These are phyloP conservation scores for Pythium brachiatum DNA, from an alignment of 352 stramenopile species.

Conservation along the genomic window DNA sequence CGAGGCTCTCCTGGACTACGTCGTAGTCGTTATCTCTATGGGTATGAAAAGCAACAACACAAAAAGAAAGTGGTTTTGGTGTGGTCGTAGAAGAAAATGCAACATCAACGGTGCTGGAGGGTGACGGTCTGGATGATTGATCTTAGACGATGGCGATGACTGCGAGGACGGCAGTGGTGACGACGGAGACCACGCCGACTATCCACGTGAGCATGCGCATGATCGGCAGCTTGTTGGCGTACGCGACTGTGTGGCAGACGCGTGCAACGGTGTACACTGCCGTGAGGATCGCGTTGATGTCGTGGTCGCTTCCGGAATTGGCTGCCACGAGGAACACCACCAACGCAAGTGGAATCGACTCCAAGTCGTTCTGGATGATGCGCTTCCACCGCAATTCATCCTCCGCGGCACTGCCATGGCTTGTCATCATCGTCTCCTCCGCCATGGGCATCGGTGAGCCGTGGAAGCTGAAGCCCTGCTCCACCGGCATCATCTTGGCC, in stretches of 20 bases:
- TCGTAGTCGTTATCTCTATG: no score
- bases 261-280: slow-evolving; percentile 29
- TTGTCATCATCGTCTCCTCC: not conserved
- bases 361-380: slow-evolving; percentile 61
- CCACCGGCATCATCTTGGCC: slow-evolving; percentile 6
- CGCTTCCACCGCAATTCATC: slow-evolving; percentile 28
- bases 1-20: no score
- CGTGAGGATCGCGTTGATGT: slow-evolving; percentile 29
- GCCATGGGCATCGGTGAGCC: slow-evolving; percentile 3
- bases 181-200: slow-evolving; percentile 17
- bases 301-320: slow-evolving; percentile 32
- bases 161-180: slow-evolving; percentile 13
- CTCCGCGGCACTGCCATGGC: not conserved
- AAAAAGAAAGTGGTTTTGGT: no score
- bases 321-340: slow-evolving; percentile 44
- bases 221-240: slow-evolving; percentile 24
- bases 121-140: not conserved
- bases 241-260: slow-evolving; percentile 32
- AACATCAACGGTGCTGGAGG: not conserved
- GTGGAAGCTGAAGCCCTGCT: slow-evolving; percentile 5
- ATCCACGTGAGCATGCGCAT: slow-evolving; percentile 28
- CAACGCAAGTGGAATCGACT: slow-evolving; percentile 55
- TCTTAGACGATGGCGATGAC: slow-evolving; percentile 6
- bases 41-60: no score
- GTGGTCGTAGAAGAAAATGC: no score